Conservation (phyloP, 2,329 filamentous ascomycete species). For the Arthrinium puccinioides region DNA sequence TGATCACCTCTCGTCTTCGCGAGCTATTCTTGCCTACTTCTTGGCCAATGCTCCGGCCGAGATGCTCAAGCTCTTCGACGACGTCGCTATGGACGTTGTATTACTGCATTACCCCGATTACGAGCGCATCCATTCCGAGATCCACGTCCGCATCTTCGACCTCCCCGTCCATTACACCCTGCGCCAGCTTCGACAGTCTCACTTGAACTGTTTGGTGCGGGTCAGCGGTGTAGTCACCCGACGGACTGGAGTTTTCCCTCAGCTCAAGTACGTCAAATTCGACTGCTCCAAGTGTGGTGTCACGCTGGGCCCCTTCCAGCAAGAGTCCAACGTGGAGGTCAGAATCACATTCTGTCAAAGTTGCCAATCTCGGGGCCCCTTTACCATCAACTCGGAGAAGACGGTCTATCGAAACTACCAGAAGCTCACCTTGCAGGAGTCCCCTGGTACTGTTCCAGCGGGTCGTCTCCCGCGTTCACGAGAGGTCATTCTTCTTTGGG, state of each 20-base stretch:
- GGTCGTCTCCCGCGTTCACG: conserved; percentile 88
- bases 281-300: conserved; percentile 90
- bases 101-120: conserved; percentile 96
- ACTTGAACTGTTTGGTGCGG: conserved; percentile 90
- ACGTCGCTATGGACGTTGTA: conserved; percentile 93
- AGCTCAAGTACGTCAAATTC: conserved; percentile 98
- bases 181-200: conserved; percentile 87
- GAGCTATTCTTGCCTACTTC: conserved; percentile 93
- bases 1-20: conserved; percentile 80
- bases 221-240: conserved; percentile 94
- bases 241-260: conserved; percentile 90
- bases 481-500: conserved; percentile 93
- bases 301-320: conserved; percentile 91
- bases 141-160: conserved; percentile 94
- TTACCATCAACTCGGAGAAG: conserved; percentile 93
- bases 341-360: conserved; percentile 95
- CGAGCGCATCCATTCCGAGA: conserved; percentile 93
- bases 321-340: conserved; percentile 93
- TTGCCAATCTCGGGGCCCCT: conserved; percentile 91
- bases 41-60: conserved; percentile 92
- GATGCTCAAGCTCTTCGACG: conserved; percentile 91
- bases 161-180: conserved; percentile 92
- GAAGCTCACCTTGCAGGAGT: conserved; percentile 94
- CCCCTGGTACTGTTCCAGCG: conserved; percentile 91
- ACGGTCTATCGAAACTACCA: conserved; percentile 99